Evolutionary conservation across 495 filamentous ascomycete genomes (phyloP).

Genomic region (Trichocladium uniseriatum): DNA sequence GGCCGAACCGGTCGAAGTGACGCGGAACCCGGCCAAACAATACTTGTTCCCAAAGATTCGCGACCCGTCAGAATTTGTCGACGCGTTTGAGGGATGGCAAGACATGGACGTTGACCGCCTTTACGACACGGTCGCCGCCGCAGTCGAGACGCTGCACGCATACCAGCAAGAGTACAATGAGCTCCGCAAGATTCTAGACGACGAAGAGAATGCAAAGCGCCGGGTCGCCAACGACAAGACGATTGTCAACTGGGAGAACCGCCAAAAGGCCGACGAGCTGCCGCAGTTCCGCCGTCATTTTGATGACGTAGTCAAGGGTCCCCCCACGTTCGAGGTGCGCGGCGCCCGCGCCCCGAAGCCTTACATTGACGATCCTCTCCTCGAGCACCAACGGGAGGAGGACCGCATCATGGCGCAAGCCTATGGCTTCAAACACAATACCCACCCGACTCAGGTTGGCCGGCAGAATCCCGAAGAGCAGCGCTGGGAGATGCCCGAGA

Average conservation of each 20-base stretch:
- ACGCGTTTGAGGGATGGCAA: constrained; percentile 27
- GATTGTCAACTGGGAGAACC: constrained; percentile 28
- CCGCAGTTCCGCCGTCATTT: constrained; percentile 20
- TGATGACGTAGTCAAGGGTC: constrained; percentile 25
- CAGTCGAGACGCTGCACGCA: constrained; percentile 41
- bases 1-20: constrained; percentile 19
- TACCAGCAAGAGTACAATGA: constrained; percentile 59
- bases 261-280: constrained; percentile 24
- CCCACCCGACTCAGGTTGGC: constrained; percentile 29
- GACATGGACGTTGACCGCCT: constrained; percentile 40
- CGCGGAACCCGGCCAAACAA: constrained; percentile 15
- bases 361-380: constrained; percentile 21
- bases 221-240: constrained; percentile 31
- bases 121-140: constrained; percentile 44
- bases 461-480: constrained; percentile 39
- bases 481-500: constrained; percentile 35
- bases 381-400: constrained; percentile 30
- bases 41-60: constrained; percentile 30
- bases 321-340: constrained; percentile 30
- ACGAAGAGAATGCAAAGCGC: constrained; percentile 39
- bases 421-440: constrained; percentile 40
- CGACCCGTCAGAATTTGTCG: constrained; percentile 26
- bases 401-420: constrained; percentile 37
- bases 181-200: constrained; percentile 48
- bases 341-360: constrained; percentile 32